Base-by-base conservation (phyloP, 2,329 filamentous ascomycete species). In the Myriangium duriaei region DNA sequence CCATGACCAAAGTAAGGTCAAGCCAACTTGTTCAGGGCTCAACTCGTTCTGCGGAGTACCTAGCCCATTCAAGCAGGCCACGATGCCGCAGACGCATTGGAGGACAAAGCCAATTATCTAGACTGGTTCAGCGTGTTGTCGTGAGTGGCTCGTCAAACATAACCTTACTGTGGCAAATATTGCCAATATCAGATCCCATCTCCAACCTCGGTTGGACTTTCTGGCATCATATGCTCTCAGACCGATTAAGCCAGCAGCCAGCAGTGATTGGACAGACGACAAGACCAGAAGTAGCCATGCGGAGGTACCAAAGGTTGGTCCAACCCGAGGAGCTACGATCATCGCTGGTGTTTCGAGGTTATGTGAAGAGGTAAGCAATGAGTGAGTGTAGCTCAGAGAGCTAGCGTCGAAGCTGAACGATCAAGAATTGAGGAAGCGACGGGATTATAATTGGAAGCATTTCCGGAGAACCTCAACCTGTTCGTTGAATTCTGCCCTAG, bases 1-100 rank as follows among this genome's bases (percentile, higher is more conserved):
- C 26, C 28, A 38, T 7, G 35, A 7, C 14, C 16, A 38, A 11
- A 30, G 30, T 16, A 38, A 12, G 12, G 35, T 29, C 6, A 32
- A 11, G 11, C 13, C 29, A 10, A 38, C 26, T 19, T 38, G 35
- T 5, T 16, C 28, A 7, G 11, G 13, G 10, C 24, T 30, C 14
- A 38, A 16, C 17, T 38, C 35, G 3, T 7, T 38, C 28, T 32
- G 30, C 3, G 35, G 30, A 18, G 14, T 30, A n/a, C 35, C 35
- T 11, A 37, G 29, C n/a, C 35, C 35, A 21, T 37, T 37, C 14
- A 37, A 16, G 11, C 24, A 15, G 14, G 35, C 10, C 6, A 37
- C 10, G 15, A 37, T 13, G 14, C 35, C 35, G 10, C 29, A 12
- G 13, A 37, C 13, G 21, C 21, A 26, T 18, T 37, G 35, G 5